These are phyloP conservation scores for Exsudoporus floridanus DNA, from an alignment of 1,284 basidiomycete genomes.

Conservation along the genomic window DNA sequence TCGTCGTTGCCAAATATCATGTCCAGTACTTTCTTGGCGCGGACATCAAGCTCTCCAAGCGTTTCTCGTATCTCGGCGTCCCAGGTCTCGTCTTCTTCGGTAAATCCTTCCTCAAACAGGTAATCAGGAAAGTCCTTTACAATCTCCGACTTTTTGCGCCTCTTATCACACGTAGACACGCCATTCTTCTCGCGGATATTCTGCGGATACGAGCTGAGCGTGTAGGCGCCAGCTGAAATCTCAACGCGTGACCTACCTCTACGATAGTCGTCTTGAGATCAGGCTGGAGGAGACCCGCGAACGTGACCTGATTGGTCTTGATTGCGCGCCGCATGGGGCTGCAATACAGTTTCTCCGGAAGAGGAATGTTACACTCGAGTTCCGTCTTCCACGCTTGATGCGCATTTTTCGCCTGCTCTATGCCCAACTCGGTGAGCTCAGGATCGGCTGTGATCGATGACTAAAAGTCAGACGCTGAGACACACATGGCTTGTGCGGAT, in stretches of 20 bases:
- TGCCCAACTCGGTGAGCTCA: conserved; percentile 64
- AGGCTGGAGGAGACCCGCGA: conserved; percentile 40
- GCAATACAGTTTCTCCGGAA: conserved; percentile 64
- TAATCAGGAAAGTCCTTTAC: conserved; percentile 58
- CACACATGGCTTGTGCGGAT: neutral
- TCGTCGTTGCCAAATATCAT: conserved; percentile 56
- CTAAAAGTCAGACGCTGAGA: neutral
- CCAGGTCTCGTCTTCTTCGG: conserved; percentile 77
- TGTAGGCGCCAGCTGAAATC: neutral
- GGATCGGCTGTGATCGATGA: conserved; percentile 60
- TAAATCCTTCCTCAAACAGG: conserved; percentile 63
- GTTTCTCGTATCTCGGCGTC: conserved; percentile 64
- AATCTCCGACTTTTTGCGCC: conserved; percentile 57
- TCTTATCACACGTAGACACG: conserved; percentile 73
- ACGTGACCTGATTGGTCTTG: conserved; percentile 67
- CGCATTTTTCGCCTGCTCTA: conserved; percentile 60
- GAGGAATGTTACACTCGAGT: conserved; percentile 48
- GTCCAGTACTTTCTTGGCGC: conserved; percentile 61
- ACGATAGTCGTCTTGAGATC: conserved; percentile 41
- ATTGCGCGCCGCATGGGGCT: conserved; percentile 76
- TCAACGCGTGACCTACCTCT: conserved; percentile 43
- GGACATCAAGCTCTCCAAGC: conserved; percentile 48
- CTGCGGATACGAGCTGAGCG: conserved; percentile 33
- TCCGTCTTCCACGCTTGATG: conserved; percentile 63
- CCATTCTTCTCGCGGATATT: conserved; percentile 67